These are phyloP conservation scores for Ascocoryne sarcoides DNA, from an alignment of 2,329 filamentous ascomycete species.

Conservation along the genomic window DNA sequence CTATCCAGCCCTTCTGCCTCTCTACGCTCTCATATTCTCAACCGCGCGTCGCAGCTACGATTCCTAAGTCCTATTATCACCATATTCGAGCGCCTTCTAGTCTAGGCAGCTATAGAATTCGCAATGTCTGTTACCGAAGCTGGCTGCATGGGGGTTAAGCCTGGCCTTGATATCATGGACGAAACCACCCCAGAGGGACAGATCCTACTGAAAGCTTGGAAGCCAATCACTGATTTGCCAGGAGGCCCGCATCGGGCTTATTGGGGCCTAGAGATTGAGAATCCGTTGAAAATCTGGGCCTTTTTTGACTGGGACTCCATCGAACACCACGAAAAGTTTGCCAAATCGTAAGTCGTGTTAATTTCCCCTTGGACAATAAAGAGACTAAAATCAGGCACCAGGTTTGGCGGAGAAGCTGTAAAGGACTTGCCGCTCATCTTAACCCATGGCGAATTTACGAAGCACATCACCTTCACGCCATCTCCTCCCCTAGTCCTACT, in stretches of 20 bases:
- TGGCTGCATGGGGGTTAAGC: conserved; percentile 17
- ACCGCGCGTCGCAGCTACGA: too few species aligned
- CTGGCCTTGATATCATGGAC: conserved; percentile 15
- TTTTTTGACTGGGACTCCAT: conserved; percentile 25
- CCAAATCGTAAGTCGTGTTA: conserved; percentile 12
- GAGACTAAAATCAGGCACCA: conserved; percentile 2
- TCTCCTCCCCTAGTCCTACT: conserved; percentile 7
- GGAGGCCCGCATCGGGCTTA: conserved; percentile 17
- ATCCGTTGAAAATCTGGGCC: conserved; percentile 17
- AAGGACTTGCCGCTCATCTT: conserved; percentile 16
- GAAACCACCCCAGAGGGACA: conserved; percentile 13
- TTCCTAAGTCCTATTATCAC: too few species aligned
- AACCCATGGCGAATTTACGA: conserved; percentile 15
- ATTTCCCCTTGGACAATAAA: background rate
- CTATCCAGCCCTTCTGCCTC: too few species aligned
- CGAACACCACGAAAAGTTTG: conserved; percentile 20
- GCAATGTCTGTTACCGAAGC: conserved; percentile 17
- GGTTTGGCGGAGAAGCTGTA: conserved; percentile 13
- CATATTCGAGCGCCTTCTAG: background rate
- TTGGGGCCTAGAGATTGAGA: conserved; percentile 18
- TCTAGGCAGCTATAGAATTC: background rate
- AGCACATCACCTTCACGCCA: conserved; percentile 15
- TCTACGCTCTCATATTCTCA: too few species aligned
- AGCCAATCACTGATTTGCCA: conserved; percentile 1
- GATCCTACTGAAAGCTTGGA: background rate